Base-by-base conservation (phyloP, 352 stramenopile species). In the Aphanomyces invadans region DNA sequence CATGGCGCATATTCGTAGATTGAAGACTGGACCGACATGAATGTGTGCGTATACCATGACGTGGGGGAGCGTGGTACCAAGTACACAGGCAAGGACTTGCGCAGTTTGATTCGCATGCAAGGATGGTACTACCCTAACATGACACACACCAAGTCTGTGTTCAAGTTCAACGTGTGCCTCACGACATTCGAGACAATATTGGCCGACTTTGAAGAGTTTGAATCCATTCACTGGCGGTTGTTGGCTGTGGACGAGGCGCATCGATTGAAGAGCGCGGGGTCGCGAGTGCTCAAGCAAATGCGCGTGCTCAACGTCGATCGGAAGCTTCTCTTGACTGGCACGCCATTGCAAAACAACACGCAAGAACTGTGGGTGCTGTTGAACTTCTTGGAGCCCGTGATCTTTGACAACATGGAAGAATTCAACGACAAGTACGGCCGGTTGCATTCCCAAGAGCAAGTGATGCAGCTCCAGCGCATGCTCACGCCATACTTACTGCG, bases 11-110 rank as follows among this genome's bases (percentile, higher is more conserved):
- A n/a, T n/a, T n/a, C n/a, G n/a, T 69, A 63, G 32, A 71, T 74
- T 94, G 63, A 85, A 92, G 70, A 93, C 62, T 96, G 72, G 93
- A 99, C 97, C n/a, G 95, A 99, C 74, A 92, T 99, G 72, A 96
- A 98, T 51, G 95, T 97, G 28, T 99, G 96, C 69, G 92, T 99
- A 0, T 99, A 99, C 75, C 96, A 99, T 71, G 97, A 99, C 72
- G 85, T 94, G 72, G 81, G 88, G 11, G 87, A 93, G 60, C 77
- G 80, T 7, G 81, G 73, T 0, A 88, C 71, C 54, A 88, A 89
- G 51, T 93, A 89, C 70, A 92, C 77, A 11, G 83, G 85, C 1
- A 95, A 95, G 59, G 86, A 95, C 49, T 92, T 94, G 81, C 79
- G 87, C 11, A 76, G 79, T 28, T 76, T 95, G 32, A 89, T 96